These are phyloP conservation scores for Myxozyma sirexii DNA, from an alignment of 805 yeast species.

Conservation along the genomic window DNA sequence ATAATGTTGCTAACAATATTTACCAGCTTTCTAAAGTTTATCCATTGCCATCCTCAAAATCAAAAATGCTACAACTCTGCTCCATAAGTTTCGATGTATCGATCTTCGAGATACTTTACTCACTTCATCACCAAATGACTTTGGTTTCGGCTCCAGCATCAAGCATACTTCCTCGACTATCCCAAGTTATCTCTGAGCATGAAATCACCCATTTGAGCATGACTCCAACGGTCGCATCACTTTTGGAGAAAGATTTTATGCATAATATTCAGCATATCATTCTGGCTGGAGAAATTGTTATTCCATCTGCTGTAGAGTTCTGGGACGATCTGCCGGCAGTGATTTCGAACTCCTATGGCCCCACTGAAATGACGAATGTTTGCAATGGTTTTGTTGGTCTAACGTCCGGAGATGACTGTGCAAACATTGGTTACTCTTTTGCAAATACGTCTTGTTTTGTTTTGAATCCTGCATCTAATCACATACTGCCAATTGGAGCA, in stretches of 20 bases:
- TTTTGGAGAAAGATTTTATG: constrained; percentile 70
- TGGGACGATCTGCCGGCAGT: constrained; percentile 22
- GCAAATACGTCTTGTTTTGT: constrained; percentile 28
- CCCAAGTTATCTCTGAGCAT: constrained; percentile 13
- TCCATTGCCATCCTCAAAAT: constrained; percentile 12
- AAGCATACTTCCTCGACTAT: constrained; percentile 26
- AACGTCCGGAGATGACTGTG: constrained; percentile 7
- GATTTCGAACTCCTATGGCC: constrained; percentile 36
- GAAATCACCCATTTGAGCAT: constrained; percentile 35
- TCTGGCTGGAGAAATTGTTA: constrained; percentile 19
- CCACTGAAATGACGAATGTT: constrained; percentile 37
- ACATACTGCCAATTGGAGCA: constrained; percentile 31
- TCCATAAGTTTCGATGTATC: constrained; percentile 37
- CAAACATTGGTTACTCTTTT: constrained; percentile 34
- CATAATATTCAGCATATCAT: constrained; percentile 12
- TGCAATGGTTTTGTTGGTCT: constrained; percentile 22
- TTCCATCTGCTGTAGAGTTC: not conserved
- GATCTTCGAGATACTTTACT: constrained; percentile 35
- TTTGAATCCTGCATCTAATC: constrained; percentile 14
- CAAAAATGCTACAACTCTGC: constrained; percentile 35
- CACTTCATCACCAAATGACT: constrained; percentile 21
- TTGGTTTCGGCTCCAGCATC: constrained; percentile 28
- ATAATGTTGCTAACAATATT: constrained; percentile 35
- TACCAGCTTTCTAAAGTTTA: constrained; percentile 16
- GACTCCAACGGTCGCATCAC: constrained; percentile 62